phyloP scores from a whole-genome alignment of 179 eudicot species.

The Silene vulgaris region DNA sequence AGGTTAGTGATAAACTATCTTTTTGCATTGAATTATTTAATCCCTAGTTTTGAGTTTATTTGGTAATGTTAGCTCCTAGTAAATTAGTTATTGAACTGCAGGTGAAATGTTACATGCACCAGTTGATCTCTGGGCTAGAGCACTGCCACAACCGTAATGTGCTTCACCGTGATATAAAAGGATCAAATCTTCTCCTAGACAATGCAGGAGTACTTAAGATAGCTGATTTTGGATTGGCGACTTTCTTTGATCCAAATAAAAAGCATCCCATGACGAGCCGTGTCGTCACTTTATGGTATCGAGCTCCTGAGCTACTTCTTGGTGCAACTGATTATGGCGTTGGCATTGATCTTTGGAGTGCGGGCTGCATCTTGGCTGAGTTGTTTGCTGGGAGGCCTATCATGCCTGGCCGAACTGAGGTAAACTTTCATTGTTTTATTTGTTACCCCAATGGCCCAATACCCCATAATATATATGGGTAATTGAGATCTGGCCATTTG shows the following conservation, averaged over 20 bases:
- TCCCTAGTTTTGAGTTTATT: neutral
- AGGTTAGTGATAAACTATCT: conserved; percentile 27
- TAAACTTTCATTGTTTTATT: conserved; percentile 9
- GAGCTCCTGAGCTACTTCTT: conserved; percentile 83
- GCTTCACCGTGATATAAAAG: conserved; percentile 87
- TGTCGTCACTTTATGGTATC: conserved; percentile 83
- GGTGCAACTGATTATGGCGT: conserved; percentile 77
- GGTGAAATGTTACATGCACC: conserved; percentile 85
- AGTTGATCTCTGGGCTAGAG: conserved; percentile 74
- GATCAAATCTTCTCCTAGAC: conserved; percentile 80
- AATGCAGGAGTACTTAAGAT: conserved; percentile 65
- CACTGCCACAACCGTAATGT: conserved; percentile 75
- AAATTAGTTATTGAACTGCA: conserved; percentile 27
- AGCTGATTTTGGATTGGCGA: conserved; percentile 84
- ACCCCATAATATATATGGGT: neutral
- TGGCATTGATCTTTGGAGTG: conserved; percentile 83
- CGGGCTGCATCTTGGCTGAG: conserved; percentile 83
- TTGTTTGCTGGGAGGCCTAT: conserved; percentile 77
- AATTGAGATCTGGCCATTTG: neutral
- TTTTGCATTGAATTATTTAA: neutral
- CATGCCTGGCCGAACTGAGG: conserved; percentile 93
- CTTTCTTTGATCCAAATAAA: conserved; percentile 61
- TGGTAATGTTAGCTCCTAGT: neutral
- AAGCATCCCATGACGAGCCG: conserved; percentile 78
- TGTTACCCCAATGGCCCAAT: neutral